Conservation (phyloP, 2,329 filamentous ascomycete genomes). For the Nigrospora sphaerica region DNA sequence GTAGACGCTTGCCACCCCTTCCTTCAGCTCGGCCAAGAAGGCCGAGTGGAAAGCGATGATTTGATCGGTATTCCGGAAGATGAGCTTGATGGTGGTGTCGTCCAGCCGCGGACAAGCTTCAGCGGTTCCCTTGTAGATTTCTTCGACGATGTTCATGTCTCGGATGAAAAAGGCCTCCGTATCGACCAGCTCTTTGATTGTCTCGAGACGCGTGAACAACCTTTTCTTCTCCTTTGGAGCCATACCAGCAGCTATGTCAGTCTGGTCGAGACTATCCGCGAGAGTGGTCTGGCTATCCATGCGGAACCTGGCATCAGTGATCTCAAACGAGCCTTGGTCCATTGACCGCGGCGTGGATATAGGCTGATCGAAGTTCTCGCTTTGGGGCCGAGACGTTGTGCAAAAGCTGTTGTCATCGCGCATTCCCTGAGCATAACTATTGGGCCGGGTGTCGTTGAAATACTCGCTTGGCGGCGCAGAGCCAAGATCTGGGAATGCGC, state of each 20-base stretch:
- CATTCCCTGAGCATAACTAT: slow-evolving; percentile 30
- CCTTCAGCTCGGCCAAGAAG: slow-evolving; percentile 75
- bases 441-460: slow-evolving; percentile 30
- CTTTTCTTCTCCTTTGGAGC: slow-evolving; percentile 56
- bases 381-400: slow-evolving; percentile 37
- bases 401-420: slow-evolving; percentile 33
- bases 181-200: slow-evolving; percentile 87
- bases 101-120: slow-evolving; percentile 74
- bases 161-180: slow-evolving; percentile 87
- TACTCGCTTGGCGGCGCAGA: slow-evolving; percentile 31
- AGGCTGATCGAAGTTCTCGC: slow-evolving; percentile 35
- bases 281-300: slow-evolving; percentile 27
- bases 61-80: slow-evolving; percentile 91
- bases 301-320: slow-evolving; percentile 28
- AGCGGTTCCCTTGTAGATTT: slow-evolving; percentile 94
- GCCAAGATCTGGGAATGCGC: slow-evolving; percentile 16
- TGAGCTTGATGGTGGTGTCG: slow-evolving; percentile 74
- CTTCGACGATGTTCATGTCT: slow-evolving; percentile 95
- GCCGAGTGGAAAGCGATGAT: slow-evolving; percentile 78
- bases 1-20: slow-evolving; percentile 73
- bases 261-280: slow-evolving; percentile 27
- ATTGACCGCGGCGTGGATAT: slow-evolving; percentile 38
- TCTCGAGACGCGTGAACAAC: slow-evolving; percentile 72
- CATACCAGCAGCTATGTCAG: slow-evolving; percentile 23
- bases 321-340: slow-evolving; percentile 37